These are phyloP conservation scores for Aspergillus sp. DNA, from an alignment of 2,329 filamentous ascomycete species.

Conservation along the genomic window DNA sequence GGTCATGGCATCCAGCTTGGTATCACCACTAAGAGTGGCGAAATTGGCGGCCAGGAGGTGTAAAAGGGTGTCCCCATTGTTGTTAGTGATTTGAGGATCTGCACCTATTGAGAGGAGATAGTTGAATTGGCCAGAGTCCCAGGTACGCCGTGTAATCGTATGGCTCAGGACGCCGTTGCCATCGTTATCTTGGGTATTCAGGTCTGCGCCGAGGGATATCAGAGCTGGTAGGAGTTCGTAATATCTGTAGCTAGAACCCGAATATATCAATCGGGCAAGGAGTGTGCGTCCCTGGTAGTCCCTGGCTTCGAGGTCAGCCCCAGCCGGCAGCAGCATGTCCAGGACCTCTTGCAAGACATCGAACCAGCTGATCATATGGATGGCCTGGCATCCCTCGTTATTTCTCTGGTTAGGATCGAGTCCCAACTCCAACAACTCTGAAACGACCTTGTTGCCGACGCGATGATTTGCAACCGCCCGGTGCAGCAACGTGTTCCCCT, in stretches of 20 bases:
- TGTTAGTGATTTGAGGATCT: constrained; percentile 14
- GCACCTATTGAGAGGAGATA: constrained; percentile 17
- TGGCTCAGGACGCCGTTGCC: constrained; percentile 17
- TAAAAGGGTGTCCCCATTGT: constrained; percentile 17
- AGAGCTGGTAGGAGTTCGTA: constrained; percentile 1
- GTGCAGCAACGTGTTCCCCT: constrained; percentile 21
- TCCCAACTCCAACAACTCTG: constrained; percentile 4
- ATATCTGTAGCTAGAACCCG: background rate
- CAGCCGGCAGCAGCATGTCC: constrained; percentile 9
- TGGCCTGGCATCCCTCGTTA: background rate
- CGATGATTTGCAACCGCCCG: background rate
- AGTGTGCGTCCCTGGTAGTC: constrained; percentile 16
- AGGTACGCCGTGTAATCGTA: background rate
- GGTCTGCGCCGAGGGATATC: constrained; percentile 13
- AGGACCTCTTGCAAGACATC: background rate
- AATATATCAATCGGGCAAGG: background rate
- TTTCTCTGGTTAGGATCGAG: background rate
- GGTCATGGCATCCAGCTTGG: background rate
- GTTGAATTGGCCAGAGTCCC: constrained; percentile 1
- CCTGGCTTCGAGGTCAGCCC: constrained; percentile 18
- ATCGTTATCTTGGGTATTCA: constrained; percentile 19
- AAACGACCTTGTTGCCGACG: background rate
- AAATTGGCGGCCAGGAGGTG: constrained; percentile 14
- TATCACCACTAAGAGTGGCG: constrained; percentile 7
- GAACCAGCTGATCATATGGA: background rate